Conservation (phyloP, 108 stramenopile genomes). For the Cyclostephanos invisitatus region DNA sequence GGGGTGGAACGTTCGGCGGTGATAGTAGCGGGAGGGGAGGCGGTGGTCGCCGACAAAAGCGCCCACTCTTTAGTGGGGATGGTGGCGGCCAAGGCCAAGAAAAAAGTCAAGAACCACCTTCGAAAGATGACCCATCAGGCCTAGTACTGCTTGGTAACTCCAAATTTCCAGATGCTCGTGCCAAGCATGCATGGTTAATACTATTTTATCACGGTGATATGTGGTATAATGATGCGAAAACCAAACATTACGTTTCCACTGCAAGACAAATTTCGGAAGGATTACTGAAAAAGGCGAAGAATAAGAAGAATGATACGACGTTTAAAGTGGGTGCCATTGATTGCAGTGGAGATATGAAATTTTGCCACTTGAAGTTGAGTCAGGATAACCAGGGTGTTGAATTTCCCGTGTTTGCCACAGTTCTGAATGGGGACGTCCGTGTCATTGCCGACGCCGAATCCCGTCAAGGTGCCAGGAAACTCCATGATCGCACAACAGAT, state of each 20-base stretch:
- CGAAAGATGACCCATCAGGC: constrained; percentile 56
- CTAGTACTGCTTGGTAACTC: constrained; percentile 68
- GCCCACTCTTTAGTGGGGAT: constrained; percentile 6
- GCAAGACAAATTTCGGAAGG: constrained; percentile 44
- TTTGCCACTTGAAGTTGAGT: constrained; percentile 53
- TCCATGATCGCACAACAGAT: constrained; percentile 67
- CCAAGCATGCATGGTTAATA: constrained; percentile 76
- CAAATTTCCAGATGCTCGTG: constrained; percentile 67
- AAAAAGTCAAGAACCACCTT: constrained; percentile 39
- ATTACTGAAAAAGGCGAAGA: constrained; percentile 55
- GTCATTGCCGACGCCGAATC: constrained; percentile 24
- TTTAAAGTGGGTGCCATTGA: constrained; percentile 85
- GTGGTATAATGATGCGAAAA: constrained; percentile 24
- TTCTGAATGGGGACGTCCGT: constrained; percentile 60
- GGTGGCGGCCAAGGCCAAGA: constrained; percentile 17
- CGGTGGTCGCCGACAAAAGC: background rate
- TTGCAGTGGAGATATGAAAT: constrained; percentile 52
- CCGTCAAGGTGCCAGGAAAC: constrained; percentile 39
- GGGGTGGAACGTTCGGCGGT: constrained; percentile 18
- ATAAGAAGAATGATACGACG: constrained; percentile 42
- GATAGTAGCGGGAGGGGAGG: constrained; percentile 15
- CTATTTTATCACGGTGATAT: constrained; percentile 64
- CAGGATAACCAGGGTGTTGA: constrained; percentile 32
- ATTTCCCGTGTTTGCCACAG: constrained; percentile 66
- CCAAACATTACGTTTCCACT: constrained; percentile 11